Evolutionary conservation across 805 yeast genomes (phyloP).

Genomic region (Starmera quercuum): DNA sequence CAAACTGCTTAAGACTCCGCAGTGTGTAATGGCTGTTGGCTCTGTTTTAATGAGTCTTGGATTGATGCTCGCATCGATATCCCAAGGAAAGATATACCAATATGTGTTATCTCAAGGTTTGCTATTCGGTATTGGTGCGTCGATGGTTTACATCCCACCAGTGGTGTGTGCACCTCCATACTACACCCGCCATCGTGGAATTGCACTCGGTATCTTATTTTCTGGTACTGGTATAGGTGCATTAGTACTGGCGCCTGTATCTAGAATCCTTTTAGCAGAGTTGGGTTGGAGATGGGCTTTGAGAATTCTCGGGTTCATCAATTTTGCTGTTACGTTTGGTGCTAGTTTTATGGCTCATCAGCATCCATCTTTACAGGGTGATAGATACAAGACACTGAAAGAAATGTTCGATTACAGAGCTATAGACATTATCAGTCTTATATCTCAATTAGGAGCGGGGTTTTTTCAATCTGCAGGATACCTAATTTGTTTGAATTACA

Average conservation of each 20-base stretch:
- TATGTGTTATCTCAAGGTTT: constrained; percentile 27
- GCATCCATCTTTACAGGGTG: constrained; percentile 5
- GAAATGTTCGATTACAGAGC: constrained; percentile 5
- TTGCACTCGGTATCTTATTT: constrained; percentile 28
- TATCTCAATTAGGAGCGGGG: constrained; percentile 15
- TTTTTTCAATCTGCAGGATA: constrained; percentile 28
- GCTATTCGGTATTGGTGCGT: constrained; percentile 26
- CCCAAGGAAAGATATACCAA: constrained; percentile 14
- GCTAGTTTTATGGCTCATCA: constrained; percentile 5
- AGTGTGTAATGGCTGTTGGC: constrained; percentile 22
- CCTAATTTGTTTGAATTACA: constrained; percentile 24
- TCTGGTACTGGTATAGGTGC: constrained; percentile 32
- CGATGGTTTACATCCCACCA: constrained; percentile 26
- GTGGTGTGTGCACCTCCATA: constrained; percentile 26
- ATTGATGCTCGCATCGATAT: constrained; percentile 21
- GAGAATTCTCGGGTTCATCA: constrained; percentile 23
- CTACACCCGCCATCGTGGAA: constrained; percentile 23
- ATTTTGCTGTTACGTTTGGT: constrained; percentile 5
- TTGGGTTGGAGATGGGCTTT: constrained; percentile 30
- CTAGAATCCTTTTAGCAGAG: constrained; percentile 17
- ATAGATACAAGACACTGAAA: constrained; percentile 1
- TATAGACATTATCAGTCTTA: constrained; percentile 3
- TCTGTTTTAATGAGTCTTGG: constrained; percentile 21
- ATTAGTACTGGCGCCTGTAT: constrained; percentile 23
- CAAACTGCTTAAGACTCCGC: constrained; percentile 12